phyloP scores from a whole-genome alignment of 164 flowering plant species.

The Sextonia rubra region DNA sequence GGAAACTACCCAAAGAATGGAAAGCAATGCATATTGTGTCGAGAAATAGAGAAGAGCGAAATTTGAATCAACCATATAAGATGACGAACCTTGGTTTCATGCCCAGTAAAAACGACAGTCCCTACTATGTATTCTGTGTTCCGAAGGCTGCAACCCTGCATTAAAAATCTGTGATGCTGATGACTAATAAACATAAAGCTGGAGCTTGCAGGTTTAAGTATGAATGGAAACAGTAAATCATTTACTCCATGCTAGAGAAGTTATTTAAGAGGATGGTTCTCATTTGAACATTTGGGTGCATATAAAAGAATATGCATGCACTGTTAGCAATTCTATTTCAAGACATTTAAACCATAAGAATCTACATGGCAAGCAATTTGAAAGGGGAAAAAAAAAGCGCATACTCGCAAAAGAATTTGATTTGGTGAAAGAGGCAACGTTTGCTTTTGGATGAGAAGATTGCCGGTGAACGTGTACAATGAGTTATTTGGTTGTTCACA shows the following conservation, averaged over 20 bases:
- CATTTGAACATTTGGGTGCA: too few species aligned
- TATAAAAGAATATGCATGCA: too few species aligned
- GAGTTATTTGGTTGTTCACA: slow-evolving; percentile 99
- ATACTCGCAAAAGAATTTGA: slow-evolving; percentile 80
- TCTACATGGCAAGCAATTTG: background rate
- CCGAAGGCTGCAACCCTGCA: slow-evolving; percentile 93
- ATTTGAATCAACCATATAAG: slow-evolving; percentile 1
- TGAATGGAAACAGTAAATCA: background rate
- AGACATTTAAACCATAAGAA: background rate
- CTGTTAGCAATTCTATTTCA: background rate
- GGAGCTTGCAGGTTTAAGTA: background rate
- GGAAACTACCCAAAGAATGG: background rate
- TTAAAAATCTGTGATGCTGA: background rate
- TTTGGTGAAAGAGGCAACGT: slow-evolving; percentile 87
- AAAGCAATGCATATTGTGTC: background rate
- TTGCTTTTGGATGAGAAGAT: slow-evolving; percentile 76
- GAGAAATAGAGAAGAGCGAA: background rate
- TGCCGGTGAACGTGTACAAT: slow-evolving; percentile 92
- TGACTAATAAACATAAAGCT: slow-evolving; percentile 3
- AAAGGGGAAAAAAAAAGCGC: background rate
- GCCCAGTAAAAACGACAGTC: slow-evolving; percentile 85
- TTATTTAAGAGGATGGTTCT: background rate
- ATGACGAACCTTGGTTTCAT: slow-evolving; percentile 82
- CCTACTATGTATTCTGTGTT: slow-evolving; percentile 90
- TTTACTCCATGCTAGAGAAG: background rate